These are phyloP conservation scores for Penicillium aurantiogriseum DNA, from an alignment of 2,329 filamentous ascomycete genomes.

Conservation along the genomic window DNA sequence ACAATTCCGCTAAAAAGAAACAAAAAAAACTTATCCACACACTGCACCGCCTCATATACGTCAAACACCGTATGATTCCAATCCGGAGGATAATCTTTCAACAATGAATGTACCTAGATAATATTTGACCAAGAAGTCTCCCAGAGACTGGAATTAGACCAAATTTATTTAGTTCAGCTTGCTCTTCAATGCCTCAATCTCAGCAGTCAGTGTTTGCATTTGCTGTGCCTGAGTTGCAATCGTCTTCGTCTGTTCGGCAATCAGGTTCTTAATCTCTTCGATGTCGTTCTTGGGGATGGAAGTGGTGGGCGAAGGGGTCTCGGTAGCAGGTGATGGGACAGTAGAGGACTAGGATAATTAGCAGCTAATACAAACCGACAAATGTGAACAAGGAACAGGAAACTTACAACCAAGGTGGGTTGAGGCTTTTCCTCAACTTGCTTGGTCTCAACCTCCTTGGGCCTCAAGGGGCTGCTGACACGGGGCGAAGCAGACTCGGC, in stretches of 20 bases:
- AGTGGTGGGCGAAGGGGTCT: slow-evolving; percentile 25
- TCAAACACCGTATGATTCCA: slow-evolving; percentile 14
- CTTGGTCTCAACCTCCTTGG: slow-evolving; percentile 26
- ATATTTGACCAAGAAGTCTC: background rate
- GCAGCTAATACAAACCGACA: background rate
- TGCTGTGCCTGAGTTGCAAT: slow-evolving; percentile 75
- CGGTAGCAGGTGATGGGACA: slow-evolving; percentile 31
- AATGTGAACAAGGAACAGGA: background rate
- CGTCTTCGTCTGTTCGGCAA: slow-evolving; percentile 74
- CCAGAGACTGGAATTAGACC: background rate
- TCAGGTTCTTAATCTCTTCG: slow-evolving; percentile 71
- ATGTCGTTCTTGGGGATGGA: slow-evolving; percentile 63
- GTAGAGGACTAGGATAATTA: slow-evolving; percentile 24
- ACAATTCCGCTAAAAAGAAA: slow-evolving; percentile 26
- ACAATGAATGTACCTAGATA: slow-evolving; percentile 2
- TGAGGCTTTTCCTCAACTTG: slow-evolving; percentile 20
- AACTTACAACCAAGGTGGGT: slow-evolving; percentile 26
- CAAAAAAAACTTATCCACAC: slow-evolving; percentile 25
- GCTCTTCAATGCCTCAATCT: slow-evolving; percentile 79
- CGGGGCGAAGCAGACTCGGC: slow-evolving; percentile 25
- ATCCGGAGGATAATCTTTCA: background rate
- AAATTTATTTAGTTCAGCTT: slow-evolving; percentile 54
- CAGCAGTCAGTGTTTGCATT: slow-evolving; percentile 66
- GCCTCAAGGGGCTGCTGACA: slow-evolving; percentile 34
- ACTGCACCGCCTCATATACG: slow-evolving; percentile 14